These are phyloP conservation scores for Venturia nashicola DNA, from an alignment of 2,329 filamentous ascomycete genomes.

Conservation along the genomic window DNA sequence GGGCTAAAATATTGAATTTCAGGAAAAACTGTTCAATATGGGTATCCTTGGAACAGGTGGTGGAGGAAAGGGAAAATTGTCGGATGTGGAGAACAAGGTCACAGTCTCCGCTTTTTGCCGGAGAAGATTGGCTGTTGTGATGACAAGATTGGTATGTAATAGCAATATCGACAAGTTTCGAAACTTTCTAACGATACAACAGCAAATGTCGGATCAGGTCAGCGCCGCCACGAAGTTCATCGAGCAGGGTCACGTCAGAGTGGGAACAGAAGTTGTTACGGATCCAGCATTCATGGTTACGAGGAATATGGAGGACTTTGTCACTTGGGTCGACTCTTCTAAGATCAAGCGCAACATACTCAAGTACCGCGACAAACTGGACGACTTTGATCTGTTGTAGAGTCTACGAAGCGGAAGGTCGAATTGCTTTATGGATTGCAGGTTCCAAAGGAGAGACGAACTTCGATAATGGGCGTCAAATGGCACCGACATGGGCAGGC, in stretches of 20 bases:
- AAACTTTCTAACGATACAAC: conserved; percentile 17
- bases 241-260: conserved; percentile 86
- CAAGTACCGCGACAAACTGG: conserved; percentile 87
- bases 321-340: conserved; percentile 90
- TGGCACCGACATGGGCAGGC: too few species aligned
- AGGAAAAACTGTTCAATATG: conserved; percentile 83
- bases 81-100: conserved; percentile 68
- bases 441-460: neutral
- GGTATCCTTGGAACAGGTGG: conserved; percentile 67
- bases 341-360: conserved; percentile 97
- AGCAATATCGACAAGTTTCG: neutral
- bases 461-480: too few species aligned
- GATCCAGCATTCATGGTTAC: conserved; percentile 86
- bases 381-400: conserved; percentile 83
- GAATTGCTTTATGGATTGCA: neutral
- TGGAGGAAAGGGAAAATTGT: conserved; percentile 46
- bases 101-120: conserved; percentile 85
- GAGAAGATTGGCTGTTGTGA: conserved; percentile 73
- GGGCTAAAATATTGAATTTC: neutral
- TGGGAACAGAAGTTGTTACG: conserved; percentile 80
- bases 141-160: conserved; percentile 57
- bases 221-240: conserved; percentile 61
- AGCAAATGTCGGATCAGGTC: conserved; percentile 27
- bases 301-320: conserved; percentile 84
- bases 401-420: neutral